Percentiles rank a stretch among this genome's conserved stretches.
Evolutionary conservation across 768 basidiomycete species (phyloP).

Genomic region (Gautieria morchelliformis): DNA sequence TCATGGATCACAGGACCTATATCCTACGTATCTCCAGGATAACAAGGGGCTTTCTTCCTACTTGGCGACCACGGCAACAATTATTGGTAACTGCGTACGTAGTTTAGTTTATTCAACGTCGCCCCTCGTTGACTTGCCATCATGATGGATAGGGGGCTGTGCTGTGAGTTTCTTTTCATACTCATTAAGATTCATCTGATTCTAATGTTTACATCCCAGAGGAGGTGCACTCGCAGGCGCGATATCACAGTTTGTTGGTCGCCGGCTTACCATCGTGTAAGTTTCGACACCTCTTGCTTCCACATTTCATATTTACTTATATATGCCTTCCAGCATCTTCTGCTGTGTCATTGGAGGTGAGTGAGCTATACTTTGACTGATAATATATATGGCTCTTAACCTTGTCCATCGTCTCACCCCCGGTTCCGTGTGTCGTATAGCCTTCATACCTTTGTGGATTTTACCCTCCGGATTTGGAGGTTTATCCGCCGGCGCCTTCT

Average conservation of each 20-base stretch:
- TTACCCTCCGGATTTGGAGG: constrained; percentile 57
- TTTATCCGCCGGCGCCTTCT: constrained; percentile 80
- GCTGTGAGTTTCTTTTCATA: constrained; percentile 19
- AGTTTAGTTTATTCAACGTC: neutral
- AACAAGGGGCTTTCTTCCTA: constrained; percentile 52
- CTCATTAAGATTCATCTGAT: neutral
- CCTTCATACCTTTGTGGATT: constrained; percentile 77
- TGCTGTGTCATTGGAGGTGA: constrained; percentile 42
- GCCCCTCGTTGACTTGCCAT: neutral
- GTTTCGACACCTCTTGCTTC: neutral
- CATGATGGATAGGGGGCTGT: constrained; percentile 31
- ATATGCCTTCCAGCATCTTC: constrained; percentile 32
- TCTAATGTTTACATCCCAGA: constrained; percentile 15
- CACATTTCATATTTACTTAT: neutral
- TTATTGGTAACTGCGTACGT: constrained; percentile 64
- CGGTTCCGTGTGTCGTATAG: constrained; percentile 11
- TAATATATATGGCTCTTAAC: no score
- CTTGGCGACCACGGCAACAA: constrained; percentile 64
- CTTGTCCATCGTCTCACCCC: no score
- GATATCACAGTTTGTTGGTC: constrained; percentile 66
- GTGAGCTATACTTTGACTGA: neutral
- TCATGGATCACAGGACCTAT: constrained; percentile 71
- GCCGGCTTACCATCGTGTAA: constrained; percentile 68
- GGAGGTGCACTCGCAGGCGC: constrained; percentile 69
- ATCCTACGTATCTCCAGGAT: constrained; percentile 63